Conservation (phyloP, 2,329 filamentous ascomycete genomes). For the Ophiostoma populinum region DNA sequence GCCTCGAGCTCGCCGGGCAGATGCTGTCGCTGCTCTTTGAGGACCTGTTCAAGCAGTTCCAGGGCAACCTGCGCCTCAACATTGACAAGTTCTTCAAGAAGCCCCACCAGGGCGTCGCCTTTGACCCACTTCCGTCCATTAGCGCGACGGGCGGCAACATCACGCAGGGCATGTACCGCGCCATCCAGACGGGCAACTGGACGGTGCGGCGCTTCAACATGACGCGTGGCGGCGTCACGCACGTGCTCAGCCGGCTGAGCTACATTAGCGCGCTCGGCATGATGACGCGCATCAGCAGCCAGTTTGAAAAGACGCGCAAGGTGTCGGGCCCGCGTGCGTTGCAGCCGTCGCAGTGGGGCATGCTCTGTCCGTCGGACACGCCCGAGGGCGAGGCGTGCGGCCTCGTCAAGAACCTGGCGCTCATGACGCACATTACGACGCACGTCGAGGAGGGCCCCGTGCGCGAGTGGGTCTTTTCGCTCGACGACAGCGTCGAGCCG, state of each 20-base stretch:
- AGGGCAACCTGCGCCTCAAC: conserved; percentile 71
- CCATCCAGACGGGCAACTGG: conserved; percentile 97
- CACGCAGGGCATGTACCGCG: conserved; percentile 82
- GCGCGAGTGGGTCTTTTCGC: conserved; percentile 65
- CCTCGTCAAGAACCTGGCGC: conserved; percentile 88
- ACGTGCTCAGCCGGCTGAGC: conserved; percentile 85
- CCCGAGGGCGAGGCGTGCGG: conserved; percentile 97
- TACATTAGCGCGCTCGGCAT: conserved; percentile 95
- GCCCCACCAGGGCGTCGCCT: conserved; percentile 70
- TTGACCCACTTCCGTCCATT: conserved; percentile 75
- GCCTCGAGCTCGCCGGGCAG: conserved; percentile 85
- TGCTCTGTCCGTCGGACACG: conserved; percentile 93
- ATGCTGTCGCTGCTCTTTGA: conserved; percentile 88
- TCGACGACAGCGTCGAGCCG: conserved; percentile 69
- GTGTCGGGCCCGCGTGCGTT: conserved; percentile 89
- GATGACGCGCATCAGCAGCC: conserved; percentile 98
- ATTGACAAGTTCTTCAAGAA: conserved; percentile 95
- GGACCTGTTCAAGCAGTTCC: conserved; percentile 94
- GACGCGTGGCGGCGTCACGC: conserved; percentile 92
- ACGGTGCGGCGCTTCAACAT: conserved; percentile 96
- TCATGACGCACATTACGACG: conserved; percentile 99
- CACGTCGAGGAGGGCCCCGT: conserved; percentile 88
- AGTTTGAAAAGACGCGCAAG: conserved; percentile 97
- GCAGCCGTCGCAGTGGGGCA: conserved; percentile 94
- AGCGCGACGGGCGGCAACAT: conserved; percentile 74